Base-by-base conservation (phyloP, 208 protist species). In the Trypanosoma melophagium region DNA sequence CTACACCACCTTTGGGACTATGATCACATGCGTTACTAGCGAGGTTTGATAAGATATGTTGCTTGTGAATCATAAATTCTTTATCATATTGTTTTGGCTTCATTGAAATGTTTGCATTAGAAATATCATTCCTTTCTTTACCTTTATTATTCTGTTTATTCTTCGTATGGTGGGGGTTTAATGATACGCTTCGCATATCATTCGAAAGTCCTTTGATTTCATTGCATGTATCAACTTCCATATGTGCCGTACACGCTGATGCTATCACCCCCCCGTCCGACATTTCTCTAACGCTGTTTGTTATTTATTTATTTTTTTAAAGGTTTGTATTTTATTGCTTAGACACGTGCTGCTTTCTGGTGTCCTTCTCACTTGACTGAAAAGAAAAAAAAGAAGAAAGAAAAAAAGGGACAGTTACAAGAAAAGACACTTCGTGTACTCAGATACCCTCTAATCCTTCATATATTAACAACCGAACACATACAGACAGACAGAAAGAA, bases 41-140 rank as follows among this genome's bases (percentile, higher is more conserved):
- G 22, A 95, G 80, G 68, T 87, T 83, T 19, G 52, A 50, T 14
- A 91, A 53, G 31, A 95, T 85, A 60, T 80, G 76, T 28, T 74
- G 60, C 67, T 95, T 95, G 68, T 90, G 86, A 38, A 80, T 51
- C n/a, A 60, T 17, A 66, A 95, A 95, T 61, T 89, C 80, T 47
- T 80, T 83, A 55, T 92, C 81, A 16, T 61, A 74, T 52, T 84
- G 82, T 41, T 73, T 74, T 60, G 80, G 81, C 50, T 71, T 60
- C 21, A 31, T 31, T 22, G 14, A 7, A 40, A n/a, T 59, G 19
- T 7, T 9, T 1, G 2, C 12, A 55, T 35, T 55, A 10, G 1
- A 25, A 55, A 17, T 35, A 51, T 21, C n/a, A 35, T 24, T 44
- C 28, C 51, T 51, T 51, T 10, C 42, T 47, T 47, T 47, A 47